Evolutionary conservation across 192 early-diverging fungal genomes (phyloP), one percentile per base, ranked within the genome.

Genomic region (Phycomyces nitens): DNA sequence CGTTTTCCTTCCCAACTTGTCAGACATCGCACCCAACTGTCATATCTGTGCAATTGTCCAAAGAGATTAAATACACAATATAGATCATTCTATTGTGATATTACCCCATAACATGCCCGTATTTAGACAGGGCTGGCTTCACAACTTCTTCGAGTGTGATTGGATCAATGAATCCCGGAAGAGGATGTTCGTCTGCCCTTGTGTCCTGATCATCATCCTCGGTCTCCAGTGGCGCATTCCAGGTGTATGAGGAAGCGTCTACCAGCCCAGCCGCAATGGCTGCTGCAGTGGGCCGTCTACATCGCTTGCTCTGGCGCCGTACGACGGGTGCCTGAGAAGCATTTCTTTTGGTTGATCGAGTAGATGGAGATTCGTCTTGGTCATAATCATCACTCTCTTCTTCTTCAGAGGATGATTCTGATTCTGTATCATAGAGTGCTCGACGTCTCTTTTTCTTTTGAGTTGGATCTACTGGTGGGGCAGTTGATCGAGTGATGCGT

Each of bases 111-210:
- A 90, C 89, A 72, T 91, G 89, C 10, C 94, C 94, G 69, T 90
- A 95, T 52, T 92, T 92, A 49, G 92, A 94, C 44, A 96, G 94
- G 0, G 94, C 94, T 7, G 94, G 94, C 58, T 90, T 91, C 9
- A 85, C 79, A 20, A 96, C 86, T 22, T 84, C 82, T 58, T 96
- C 93, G 34, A 96, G 73, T 15, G 92, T 95, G 62, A 96, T 96
- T 20, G 94, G 94, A 62, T 96, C 94, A 41, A 90, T 90, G 65
- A 96, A 88, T 9, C 87, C 92, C 1, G 91, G 87, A 40, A 96
- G 74, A 23, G 93, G 93, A 75, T 94, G 53, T 5, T 56, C 44
- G 9, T 59, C 27, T 15, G 86, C 86, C 27, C 70, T 69, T 7
- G 63, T 60, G 12, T 64, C 74, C 8, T 74, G 77, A n/a, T 71